Evolutionary conservation across 306 rosid genomes (phyloP).

Genomic region (Ammopiptanthus mongolicus): DNA sequence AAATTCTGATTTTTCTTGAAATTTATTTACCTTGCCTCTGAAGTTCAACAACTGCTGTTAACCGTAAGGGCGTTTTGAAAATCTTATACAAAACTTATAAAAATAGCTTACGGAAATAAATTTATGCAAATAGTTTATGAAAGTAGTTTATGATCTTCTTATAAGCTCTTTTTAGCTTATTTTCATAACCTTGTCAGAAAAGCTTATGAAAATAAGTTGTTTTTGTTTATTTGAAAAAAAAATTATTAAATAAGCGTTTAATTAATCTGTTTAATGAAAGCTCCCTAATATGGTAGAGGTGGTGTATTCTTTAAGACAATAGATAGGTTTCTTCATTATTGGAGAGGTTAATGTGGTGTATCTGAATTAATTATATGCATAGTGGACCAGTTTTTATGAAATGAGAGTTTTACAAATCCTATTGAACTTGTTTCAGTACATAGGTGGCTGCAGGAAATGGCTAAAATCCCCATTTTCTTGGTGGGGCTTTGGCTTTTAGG

Average conservation of each 20-base stretch:
- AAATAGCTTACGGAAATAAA: too few species aligned
- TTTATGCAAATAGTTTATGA: too few species aligned
- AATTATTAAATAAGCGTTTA: too few species aligned
- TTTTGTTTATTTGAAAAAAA: too few species aligned
- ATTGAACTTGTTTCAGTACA: conserved; percentile 5
- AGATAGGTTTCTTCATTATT: not conserved
- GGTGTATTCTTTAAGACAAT: not conserved
- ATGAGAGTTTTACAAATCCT: not conserved
- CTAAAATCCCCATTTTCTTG: conserved; percentile 8
- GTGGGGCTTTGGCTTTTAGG: conserved; percentile 21
- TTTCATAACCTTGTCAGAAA: too few species aligned
- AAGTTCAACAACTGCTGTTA: not conserved
- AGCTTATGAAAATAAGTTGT: too few species aligned
- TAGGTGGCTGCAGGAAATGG: conserved; percentile 11
- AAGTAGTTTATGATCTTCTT: too few species aligned
- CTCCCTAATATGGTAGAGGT: not conserved
- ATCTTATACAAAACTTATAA: too few species aligned
- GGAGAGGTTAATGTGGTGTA: not conserved
- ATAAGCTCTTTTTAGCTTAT: too few species aligned
- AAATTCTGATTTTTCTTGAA: not conserved
- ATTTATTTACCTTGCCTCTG: not conserved
- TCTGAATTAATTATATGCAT: not conserved
- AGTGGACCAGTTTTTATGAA: not conserved
- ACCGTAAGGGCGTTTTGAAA: too few species aligned
- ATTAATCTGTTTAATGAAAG: too few species aligned